phyloP scores from a whole-genome alignment of 257 asterid genomes.

The Eucommia ulmoides region DNA sequence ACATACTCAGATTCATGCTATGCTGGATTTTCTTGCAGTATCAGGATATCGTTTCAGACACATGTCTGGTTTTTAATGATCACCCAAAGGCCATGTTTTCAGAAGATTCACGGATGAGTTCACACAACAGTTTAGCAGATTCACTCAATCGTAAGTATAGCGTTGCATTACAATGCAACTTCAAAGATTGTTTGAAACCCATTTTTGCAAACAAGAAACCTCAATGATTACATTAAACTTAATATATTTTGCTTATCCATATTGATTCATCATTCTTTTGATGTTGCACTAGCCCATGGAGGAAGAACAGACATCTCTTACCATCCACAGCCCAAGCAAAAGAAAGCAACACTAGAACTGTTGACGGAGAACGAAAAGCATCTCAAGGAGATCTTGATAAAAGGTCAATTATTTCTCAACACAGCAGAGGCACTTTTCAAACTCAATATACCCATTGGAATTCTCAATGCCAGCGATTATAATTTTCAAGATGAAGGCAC shows the following conservation, averaged over 20 bases:
- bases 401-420: constrained; percentile 51
- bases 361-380: constrained; percentile 62
- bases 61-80: constrained; percentile 14
- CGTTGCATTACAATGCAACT: neutral
- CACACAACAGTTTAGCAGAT: constrained; percentile 14
- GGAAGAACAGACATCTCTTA: constrained; percentile 10
- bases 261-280: neutral
- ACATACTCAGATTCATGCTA: neutral
- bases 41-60: constrained; percentile 8
- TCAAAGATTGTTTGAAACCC: neutral
- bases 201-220: too few relatives aligned
- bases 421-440: constrained; percentile 82
- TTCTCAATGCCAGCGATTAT: constrained; percentile 41
- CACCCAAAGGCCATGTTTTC: constrained; percentile 8
- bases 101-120: neutral
- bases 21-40: constrained; percentile 27
- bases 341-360: constrained; percentile 16
- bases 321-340: constrained; percentile 6
- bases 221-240: too few relatives aligned
- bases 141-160: constrained; percentile 20
- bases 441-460: constrained; percentile 61
- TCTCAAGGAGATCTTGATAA: constrained; percentile 54
- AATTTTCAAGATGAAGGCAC: constrained; percentile 19
- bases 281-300: constrained; percentile 17
- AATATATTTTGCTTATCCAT: neutral